These are phyloP conservation scores for Dictyostelium brefeldianum DNA, from an alignment of 78 protist species.

Conservation along the genomic window DNA sequence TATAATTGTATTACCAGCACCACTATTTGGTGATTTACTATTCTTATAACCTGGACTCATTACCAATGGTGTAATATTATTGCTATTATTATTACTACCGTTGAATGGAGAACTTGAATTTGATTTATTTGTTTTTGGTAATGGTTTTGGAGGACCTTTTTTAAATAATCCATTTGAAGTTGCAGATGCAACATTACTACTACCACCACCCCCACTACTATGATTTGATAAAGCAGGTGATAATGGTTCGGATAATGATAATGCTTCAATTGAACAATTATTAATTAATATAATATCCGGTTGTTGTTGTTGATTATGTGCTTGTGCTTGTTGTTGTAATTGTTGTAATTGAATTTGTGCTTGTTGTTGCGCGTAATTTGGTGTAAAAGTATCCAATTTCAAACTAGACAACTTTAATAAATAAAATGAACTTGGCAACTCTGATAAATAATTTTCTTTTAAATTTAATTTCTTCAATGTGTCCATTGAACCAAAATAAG, in stretches of 20 bases:
- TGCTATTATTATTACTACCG: not conserved
- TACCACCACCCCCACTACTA: too few species aligned
- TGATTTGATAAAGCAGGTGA: not conserved
- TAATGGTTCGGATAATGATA: conserved; percentile 5
- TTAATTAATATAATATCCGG: not conserved
- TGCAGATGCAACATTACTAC: not conserved
- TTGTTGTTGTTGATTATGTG: not conserved
- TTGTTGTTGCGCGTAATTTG: not conserved
- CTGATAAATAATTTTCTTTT: conserved; percentile 14
- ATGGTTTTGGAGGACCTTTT: conserved; percentile 40
- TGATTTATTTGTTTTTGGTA: conserved; percentile 2
- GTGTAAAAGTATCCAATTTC: conserved; percentile 26
- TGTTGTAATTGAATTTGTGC: not conserved
- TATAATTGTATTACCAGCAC: not conserved
- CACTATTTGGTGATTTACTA: not conserved
- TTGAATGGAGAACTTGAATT: not conserved
- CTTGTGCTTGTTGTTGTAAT: not conserved
- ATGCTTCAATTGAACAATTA: not conserved
- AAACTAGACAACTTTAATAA: not conserved
- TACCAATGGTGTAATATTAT: not conserved
- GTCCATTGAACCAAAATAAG: not conserved
- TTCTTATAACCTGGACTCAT: conserved; percentile 1
- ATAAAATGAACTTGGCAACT: conserved; percentile 28
- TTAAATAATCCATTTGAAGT: conserved; percentile 5
- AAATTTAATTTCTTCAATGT: conserved; percentile 30